Base-by-base conservation (phyloP, 495 filamentous ascomycete genomes). In the Xylaria scruposa region DNA sequence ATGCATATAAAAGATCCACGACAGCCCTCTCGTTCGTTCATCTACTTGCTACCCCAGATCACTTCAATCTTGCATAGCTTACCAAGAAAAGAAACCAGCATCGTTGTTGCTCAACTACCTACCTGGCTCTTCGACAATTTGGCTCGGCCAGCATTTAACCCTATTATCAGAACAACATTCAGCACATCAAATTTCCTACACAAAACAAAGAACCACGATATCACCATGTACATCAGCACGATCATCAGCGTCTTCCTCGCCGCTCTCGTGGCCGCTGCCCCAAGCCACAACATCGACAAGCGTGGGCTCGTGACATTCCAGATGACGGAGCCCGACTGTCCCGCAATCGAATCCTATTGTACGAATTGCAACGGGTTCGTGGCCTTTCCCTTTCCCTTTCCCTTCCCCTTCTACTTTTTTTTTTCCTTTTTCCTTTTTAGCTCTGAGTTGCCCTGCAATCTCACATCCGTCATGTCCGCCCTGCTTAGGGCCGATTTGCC, bases 281-380 rank as follows among this genome's bases (percentile, higher is more conserved):
- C 67, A 4, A n/a, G 42, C 29, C 65, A 6, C 26, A n/a, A 40
- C 33, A 13, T 26, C 38, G n/a, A 51, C 58, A 47, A 62, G 36
- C 44, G 21, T 31, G 62, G 33, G 1, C 54, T 69, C 47, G 69
- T 62, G 12, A 58, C 31, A 2, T 68, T 70, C 31, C 21, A 53
- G 42, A 62, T 70, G 68, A 63, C 40, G 5, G 56, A 53, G 17
- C 75, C 77, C 36, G 70, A 79, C 72, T 79, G 77, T 46, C 21
- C 70, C 24, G 19, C 72, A 36, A 31, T 79, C 63, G 42, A 77
- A 67, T 59, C 70, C 10, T 77, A 77, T 67, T 79, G 77, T 74
- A 74, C 72, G 53, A 73, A 74, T 68, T 62, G 67, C 19, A 70
- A 74, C 17, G 75, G 71, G 77, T 79, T 67, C 24, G 76, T 72